Conservation (phyloP, 2,329 filamentous ascomycete genomes). For the Alternaria triticina region DNA sequence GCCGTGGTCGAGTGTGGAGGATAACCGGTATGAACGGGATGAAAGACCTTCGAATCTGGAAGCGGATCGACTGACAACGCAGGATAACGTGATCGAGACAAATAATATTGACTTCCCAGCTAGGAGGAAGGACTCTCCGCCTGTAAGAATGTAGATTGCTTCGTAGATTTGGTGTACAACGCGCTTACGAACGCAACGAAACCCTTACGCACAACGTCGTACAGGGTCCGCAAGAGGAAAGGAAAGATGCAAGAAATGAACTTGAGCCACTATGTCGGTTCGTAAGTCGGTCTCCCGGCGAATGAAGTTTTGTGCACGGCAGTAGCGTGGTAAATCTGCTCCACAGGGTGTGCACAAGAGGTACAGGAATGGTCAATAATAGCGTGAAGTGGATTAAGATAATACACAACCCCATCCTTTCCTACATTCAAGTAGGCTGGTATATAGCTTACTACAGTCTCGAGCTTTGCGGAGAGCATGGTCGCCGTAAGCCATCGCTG, state of each 20-base stretch:
- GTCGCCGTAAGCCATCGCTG: neutral
- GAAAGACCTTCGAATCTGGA: neutral
- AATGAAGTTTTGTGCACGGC: neutral
- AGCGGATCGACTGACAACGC: neutral
- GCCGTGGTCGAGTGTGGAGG: neutral
- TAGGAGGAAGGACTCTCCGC: neutral
- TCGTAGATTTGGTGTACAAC: conserved; percentile 2
- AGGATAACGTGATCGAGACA: neutral
- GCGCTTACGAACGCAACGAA: conserved; percentile 1
- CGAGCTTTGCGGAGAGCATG: neutral
- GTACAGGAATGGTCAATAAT: neutral
- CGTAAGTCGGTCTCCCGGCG: neutral
- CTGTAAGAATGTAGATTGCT: neutral
- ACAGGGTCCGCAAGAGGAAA: neutral
- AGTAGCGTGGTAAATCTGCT: neutral
- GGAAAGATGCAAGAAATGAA: neutral
- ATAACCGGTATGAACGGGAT: neutral
- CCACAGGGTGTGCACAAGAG: neutral
- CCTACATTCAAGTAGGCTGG: neutral
- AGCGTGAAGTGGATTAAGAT: neutral
- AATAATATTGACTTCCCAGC: neutral
- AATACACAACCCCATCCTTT: neutral
- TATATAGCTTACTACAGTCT: neutral
- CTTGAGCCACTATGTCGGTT: neutral
- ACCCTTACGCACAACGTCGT: conserved; percentile 1